These are phyloP conservation scores for Calonectria pteridis DNA, from an alignment of 2,329 filamentous ascomycete species.

Conservation along the genomic window DNA sequence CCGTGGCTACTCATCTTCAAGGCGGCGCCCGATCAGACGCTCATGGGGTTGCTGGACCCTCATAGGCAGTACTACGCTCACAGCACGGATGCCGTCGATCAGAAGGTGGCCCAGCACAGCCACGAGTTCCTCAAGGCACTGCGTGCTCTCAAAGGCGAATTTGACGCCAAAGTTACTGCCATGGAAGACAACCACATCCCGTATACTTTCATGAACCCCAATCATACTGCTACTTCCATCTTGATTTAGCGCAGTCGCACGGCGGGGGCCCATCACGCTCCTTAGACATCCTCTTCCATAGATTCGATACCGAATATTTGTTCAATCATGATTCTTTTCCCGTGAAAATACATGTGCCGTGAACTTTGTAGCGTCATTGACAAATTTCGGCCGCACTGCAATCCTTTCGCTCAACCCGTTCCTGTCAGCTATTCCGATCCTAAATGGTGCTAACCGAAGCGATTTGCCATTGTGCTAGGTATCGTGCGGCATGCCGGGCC, in stretches of 20 bases:
- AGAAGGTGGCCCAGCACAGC: background rate
- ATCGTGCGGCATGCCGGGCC: background rate
- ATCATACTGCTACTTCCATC: background rate
- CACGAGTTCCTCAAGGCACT: background rate
- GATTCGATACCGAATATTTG: background rate
- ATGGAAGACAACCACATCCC: background rate
- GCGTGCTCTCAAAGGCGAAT: background rate
- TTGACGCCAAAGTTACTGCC: background rate
- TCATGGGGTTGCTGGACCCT: background rate
- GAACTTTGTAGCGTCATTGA: background rate
- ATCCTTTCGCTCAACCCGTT: background rate
- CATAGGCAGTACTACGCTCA: background rate
- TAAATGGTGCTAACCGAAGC: background rate
- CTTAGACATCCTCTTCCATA: background rate
- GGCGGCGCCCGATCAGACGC: background rate
- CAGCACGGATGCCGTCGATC: background rate
- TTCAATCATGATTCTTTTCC: no score
- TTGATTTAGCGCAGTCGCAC: background rate
- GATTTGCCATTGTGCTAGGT: background rate
- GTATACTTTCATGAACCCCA: background rate
- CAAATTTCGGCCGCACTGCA: no score
- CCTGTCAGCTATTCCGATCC: background rate
- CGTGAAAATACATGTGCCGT: no score
- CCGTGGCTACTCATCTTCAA: conserved; percentile 60
- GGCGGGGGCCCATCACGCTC: background rate